Base-by-base conservation (phyloP, 495 filamentous ascomycete genomes). In the Aspergillus panamensis region DNA sequence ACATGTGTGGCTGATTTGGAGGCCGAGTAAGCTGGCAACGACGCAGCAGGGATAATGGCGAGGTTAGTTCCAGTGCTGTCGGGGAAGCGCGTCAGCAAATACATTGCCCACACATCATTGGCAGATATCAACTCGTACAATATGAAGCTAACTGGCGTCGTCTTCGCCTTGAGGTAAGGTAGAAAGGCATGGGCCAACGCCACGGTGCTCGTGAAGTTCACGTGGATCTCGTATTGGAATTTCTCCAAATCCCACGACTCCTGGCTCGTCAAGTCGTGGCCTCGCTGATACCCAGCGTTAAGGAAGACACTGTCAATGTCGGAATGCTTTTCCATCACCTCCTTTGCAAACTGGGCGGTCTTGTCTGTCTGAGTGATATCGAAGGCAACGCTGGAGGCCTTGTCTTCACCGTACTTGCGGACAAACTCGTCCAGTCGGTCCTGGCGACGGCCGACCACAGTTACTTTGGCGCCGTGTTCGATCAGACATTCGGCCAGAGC, bases 401-500 rank as follows among this genome's bases (percentile, higher is more conserved):
- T 86, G 55, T 80, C 77, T 16, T 71, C 62, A 52, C 82, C 82
- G 57, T 89, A 73, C 63, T 84, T 82, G 30, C 73, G 62, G 12
- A 84, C 83, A 51, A 91, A 82, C 3, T 66, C 79, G 40, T 88
- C 84, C 19, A 91, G 80, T 1, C 80, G 76, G 6, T 89, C 84
- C 61, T 85, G 75, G 17, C 87, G 79, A 3, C 88, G 77, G 8
- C 87, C 88, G 21, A 85, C 79, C 8, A 78, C 82, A 8, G 88
- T 84, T 10, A 89, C 83, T 57, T 78, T 77, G 67, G 77, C 74
- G 32, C 85, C 87, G 35, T 77, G 76, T 16, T 78, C 70, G 16
- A 90, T 72, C 60, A 90, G 70, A 44, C 80, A 81, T 51, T 82
- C 80, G 2, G 87, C 84, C 48, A 90, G 70, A 2, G 82, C 87